These are phyloP conservation scores for Malassezia dermatis DNA, from an alignment of 1,284 basidiomycete species.

Conservation along the genomic window DNA sequence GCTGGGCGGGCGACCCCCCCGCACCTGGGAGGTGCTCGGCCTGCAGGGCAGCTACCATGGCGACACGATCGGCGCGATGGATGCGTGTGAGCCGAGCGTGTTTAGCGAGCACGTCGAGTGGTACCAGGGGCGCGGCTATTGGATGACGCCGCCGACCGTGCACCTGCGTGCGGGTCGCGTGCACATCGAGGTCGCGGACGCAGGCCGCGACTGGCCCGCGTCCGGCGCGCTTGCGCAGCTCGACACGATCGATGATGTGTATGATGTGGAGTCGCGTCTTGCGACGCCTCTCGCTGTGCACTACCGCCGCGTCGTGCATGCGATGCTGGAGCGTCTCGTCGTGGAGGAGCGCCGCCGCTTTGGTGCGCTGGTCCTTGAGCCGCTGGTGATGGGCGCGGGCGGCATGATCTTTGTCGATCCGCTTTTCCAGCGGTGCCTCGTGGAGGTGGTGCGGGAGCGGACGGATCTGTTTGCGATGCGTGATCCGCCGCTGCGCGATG, in stretches of 20 bases:
- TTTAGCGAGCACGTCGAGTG: constrained; percentile 79
- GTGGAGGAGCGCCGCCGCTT: constrained; percentile 48
- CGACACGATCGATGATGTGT: constrained; percentile 57
- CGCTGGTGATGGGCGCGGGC: constrained; percentile 84
- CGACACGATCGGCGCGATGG: constrained; percentile 95
- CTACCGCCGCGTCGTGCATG: constrained; percentile 60
- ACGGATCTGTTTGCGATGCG: constrained; percentile 50
- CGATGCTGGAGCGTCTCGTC: constrained; percentile 54
- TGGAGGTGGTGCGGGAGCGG: constrained; percentile 65
- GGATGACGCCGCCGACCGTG: constrained; percentile 77
- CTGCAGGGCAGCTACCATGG: constrained; percentile 91
- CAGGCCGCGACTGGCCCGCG: background rate
- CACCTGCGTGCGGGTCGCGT: constrained; percentile 52
- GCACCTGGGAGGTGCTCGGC: constrained; percentile 67
- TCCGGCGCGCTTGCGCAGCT: constrained; percentile 15
- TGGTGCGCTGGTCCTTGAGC: constrained; percentile 75
- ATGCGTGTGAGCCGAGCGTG: constrained; percentile 74
- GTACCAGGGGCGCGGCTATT: constrained; percentile 83
- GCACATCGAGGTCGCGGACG: constrained; percentile 10
- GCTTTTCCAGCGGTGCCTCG: constrained; percentile 77
- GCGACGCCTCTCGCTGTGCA: constrained; percentile 55
- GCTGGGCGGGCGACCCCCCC: constrained; percentile 21
- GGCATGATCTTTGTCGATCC: constrained; percentile 98
- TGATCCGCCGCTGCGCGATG: constrained; percentile 26
- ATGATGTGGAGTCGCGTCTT: constrained; percentile 62